phyloP scores from a whole-genome alignment of 140 eudicot species.

The Anethum foeniculum region DNA sequence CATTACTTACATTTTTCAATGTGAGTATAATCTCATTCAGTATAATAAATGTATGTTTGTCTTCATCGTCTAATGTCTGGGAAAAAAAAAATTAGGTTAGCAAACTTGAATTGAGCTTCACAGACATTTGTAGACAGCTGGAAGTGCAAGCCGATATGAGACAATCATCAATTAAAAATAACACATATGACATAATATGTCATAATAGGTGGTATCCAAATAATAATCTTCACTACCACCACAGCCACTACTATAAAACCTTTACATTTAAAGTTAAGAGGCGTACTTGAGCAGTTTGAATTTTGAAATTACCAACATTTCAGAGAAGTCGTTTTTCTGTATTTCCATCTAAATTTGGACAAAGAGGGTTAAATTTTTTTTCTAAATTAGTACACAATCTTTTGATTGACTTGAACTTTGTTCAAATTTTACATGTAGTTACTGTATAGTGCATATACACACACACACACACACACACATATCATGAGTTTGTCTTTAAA shows the following conservation, averaged over 20 bases:
- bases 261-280: not conserved
- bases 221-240: not conserved
- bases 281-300: not conserved
- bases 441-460: not conserved
- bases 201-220: not conserved
- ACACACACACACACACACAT: not conserved
- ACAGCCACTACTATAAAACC: not conserved
- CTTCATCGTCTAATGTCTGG: constrained; percentile 58
- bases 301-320: not conserved
- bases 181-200: not conserved
- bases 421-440: not conserved
- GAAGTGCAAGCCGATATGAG: not conserved
- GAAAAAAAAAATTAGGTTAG: constrained; percentile 9
- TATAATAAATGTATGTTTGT: constrained; percentile 63
- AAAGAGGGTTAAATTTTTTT: not conserved
- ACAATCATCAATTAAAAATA: not conserved
- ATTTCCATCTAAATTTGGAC: not conserved
- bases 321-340: not conserved
- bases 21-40: constrained; percentile 80
- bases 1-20: constrained; percentile 76
- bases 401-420: not conserved
- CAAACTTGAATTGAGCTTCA: not conserved
- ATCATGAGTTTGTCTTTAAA: not conserved
- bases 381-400: not conserved
- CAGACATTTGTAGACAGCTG: not conserved